phyloP scores from a whole-genome alignment of 2,329 filamentous ascomycete genomes.

The Graphiopsis chlorocephala region DNA sequence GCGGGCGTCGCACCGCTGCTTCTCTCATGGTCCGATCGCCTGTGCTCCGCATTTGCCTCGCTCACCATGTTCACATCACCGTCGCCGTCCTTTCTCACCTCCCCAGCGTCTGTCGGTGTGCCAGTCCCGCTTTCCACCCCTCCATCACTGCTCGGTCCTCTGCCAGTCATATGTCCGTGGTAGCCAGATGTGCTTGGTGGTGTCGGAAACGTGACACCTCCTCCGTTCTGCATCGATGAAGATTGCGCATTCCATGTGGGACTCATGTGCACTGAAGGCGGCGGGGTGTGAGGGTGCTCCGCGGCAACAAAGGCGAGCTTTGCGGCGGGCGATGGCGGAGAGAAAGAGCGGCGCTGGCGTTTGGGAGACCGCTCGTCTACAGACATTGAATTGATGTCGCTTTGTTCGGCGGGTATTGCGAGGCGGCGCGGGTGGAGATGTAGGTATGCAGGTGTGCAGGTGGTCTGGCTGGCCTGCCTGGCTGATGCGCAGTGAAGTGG shows the following conservation, averaged over 20 bases:
- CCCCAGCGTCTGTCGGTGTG: slow-evolving; percentile 27
- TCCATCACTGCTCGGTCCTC: slow-evolving; percentile 24
- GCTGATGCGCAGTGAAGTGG: slow-evolving; percentile 1
- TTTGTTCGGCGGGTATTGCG: not conserved
- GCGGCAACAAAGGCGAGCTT: slow-evolving; percentile 37
- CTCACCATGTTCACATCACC: slow-evolving; percentile 41
- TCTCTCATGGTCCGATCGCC: slow-evolving; percentile 48
- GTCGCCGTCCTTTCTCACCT: slow-evolving; percentile 38
- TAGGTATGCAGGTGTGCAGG: not conserved
- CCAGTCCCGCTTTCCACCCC: slow-evolving; percentile 26
- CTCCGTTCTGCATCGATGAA: slow-evolving; percentile 19
- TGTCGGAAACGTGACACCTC: slow-evolving; percentile 35
- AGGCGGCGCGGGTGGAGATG: not conserved
- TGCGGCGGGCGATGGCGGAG: slow-evolving; percentile 43
- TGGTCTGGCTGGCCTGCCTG: not conserved
- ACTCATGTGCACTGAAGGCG: slow-evolving; percentile 48
- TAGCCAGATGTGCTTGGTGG: slow-evolving; percentile 42
- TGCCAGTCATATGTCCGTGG: slow-evolving; percentile 27
- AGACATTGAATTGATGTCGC: slow-evolving; percentile 28
- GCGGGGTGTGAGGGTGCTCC: slow-evolving; percentile 44
- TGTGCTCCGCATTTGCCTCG: slow-evolving; percentile 37
- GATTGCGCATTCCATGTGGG: slow-evolving; percentile 41
- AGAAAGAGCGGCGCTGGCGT: slow-evolving; percentile 42
- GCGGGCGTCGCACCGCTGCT: slow-evolving; percentile 8
- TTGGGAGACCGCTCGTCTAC: slow-evolving; percentile 35